Base-by-base conservation (phyloP, 78 protist genomes). In the Monosiga brevicollis region DNA sequence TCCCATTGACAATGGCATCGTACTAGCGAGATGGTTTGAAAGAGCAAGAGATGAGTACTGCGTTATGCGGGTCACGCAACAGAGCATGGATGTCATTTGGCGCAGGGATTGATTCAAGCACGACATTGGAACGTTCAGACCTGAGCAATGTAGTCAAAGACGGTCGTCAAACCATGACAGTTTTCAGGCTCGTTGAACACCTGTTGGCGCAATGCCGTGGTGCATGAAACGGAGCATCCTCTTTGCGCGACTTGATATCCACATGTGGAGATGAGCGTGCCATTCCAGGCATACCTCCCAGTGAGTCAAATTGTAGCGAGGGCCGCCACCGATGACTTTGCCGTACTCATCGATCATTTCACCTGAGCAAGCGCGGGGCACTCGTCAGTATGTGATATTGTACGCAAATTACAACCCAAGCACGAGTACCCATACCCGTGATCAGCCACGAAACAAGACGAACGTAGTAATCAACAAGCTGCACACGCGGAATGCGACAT, bases 381-480 rank as follows among this genome's bases (percentile, higher is more conserved):
- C n/a, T n/a, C n/a, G n/a, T n/a, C 71, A 55, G 22, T 55, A 22
- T 22, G 71, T 55, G 71, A 55, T 55, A 22, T 55, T 55, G 22
- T 55, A n/a, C n/a, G n/a, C n/a, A n/a, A n/a, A n/a, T n/a, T n/a
- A 23, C n/a, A 22, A 11, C 71, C n/a, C 22, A 55, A 11, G 11
- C 71, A 55, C 22, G n/a, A 11, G 71, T 55, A 55, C 11, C 11
- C 71, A 23, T 22, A 23, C 71, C 83, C 10, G 6, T 22, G 38
- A 79, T 81, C 41, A 70, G 42, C 83, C 83, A 81, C 34, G 73
- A 42, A 11, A 81, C 40, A 49, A 81, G 74, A 22, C 83, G 72
- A 15, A 79, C 75, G 80, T 81, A 81, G 78, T 81, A 81, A 3
- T 81, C 83, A 2, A 38, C 83, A 80, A 80, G 11, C 76, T 49